These are phyloP conservation scores for Pisolithus albus DNA, from an alignment of 768 basidiomycete genomes.

Conservation along the genomic window DNA sequence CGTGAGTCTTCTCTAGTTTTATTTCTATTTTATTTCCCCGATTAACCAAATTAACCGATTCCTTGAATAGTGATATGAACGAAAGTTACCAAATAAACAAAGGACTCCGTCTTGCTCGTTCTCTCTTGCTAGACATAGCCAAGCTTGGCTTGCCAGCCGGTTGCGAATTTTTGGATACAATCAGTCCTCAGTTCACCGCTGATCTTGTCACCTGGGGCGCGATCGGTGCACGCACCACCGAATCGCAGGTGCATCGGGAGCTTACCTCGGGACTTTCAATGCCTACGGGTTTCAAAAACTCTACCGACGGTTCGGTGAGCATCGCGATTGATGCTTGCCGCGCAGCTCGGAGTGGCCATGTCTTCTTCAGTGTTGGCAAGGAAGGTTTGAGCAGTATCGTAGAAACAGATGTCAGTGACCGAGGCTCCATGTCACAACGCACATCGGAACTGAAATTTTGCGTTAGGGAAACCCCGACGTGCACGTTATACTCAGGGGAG, in stretches of 20 bases:
- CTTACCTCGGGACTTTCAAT: constrained; percentile 83
- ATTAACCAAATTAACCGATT: neutral
- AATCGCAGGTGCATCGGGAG: constrained; percentile 90
- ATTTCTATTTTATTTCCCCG: neutral
- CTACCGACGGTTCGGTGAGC: constrained; percentile 86
- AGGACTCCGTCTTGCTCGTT: constrained; percentile 83
- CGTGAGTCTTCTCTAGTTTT: constrained; percentile 27
- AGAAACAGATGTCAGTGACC: constrained; percentile 69
- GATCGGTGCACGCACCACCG: constrained; percentile 89
- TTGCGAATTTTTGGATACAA: constrained; percentile 91
- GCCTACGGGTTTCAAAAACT: constrained; percentile 98
- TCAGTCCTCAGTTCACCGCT: constrained; percentile 82
- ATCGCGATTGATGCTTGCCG: constrained; percentile 95
- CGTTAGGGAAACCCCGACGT: constrained; percentile 81
- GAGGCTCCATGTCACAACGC: neutral
- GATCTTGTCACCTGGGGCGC: constrained; percentile 95
- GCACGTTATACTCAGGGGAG: constrained; percentile 92
- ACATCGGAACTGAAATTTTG: constrained; percentile 3
- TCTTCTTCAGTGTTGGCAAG: constrained; percentile 96
- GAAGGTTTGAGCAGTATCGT: constrained; percentile 92
- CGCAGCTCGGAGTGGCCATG: constrained; percentile 84
- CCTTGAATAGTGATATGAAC: constrained; percentile 57
- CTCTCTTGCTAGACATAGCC: constrained; percentile 80
- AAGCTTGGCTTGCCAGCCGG: constrained; percentile 89
- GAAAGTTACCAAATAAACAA: constrained; percentile 93